Base-by-base conservation (phyloP, 2,329 filamentous ascomycete species). In the Penicillium palitans region DNA sequence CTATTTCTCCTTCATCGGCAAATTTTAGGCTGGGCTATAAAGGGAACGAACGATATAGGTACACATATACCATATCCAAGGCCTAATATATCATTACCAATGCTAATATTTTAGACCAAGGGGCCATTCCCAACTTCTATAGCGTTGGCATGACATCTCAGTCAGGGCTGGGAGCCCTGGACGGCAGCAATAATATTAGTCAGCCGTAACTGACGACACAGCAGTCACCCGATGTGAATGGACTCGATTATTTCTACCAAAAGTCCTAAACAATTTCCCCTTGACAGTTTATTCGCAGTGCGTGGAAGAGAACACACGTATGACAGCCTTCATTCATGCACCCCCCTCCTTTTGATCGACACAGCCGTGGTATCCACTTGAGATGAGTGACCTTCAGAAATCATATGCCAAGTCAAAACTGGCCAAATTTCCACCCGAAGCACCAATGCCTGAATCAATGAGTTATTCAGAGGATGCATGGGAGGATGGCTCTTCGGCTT, bases 321-420 rank as follows among this genome's bases (percentile, higher is more conserved):
- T 27, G 7, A 31, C 7, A 37, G 41, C 13, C 41, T 5, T 19
- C 21, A 27, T 19, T 2, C 21, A 13, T 27, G 21, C 21, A 46
- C 19, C 41, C 19, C 48, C 40, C 41, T 25, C 27, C 2, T 31
- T 46, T 35, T 48, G 55, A 58, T 54, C 55, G 55, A 54, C 54
- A 31, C 24, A 54, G 31, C 33, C 29, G 49, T 21, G 39, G 55
- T 57, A 41, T 24, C 50, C 55, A 57, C 55, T 41, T 47, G 13
- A 52, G 17, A 96, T 96, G 91, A 93, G 90, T 73, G 87, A 92
- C 68, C 83, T 93, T 59, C 90, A 92, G 74, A 88, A 87, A 74
- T 83, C 87, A 58, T 93, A 91, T 80, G 88, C 88, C 61, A 91
- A 90, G 78, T 82, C 88, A 55, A 91, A 90, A 76, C 81, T 93